Base-by-base conservation (phyloP, 1,284 basidiomycete species). In the Puccinia polysora region DNA sequence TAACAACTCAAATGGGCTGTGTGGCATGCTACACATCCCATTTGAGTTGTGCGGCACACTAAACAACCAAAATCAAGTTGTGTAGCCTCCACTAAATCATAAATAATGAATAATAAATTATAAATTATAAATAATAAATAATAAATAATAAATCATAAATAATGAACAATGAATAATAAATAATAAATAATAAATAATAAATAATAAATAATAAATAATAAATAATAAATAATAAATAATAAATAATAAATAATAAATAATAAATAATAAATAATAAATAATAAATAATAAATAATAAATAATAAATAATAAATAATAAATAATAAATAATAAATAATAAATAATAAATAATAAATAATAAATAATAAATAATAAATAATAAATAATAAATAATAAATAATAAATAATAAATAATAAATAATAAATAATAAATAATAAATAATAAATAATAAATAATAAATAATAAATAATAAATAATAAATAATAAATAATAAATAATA, bases 201-300 rank as follows among this genome's bases (percentile, higher is more conserved):
- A 45, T 45, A 45, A 45, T 45, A 45, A 45, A 45, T 45, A 45
- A 45, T 45, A 45, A 45, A 45, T n/a, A 45, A 45, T 45, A 45
- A 45, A 45, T 45, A 45, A 45, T 45, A 45, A 45, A 45, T 45
- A 45, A 45, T 45, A 45, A 45, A 45, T 45, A 45, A 45, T 45
- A 45, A 45, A 45, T 45, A 45, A 45, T 45, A 45, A 45, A 45
- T 45, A 45, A 45, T 45, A 45, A 45, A 45, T 45, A 45, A 45
- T 45, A 45, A 45, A 45, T 45, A 45, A 45, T 45, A 45, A 45
- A 45, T 45, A 45, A 45, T 45, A 45, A 45, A 45, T 45, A 45
- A 45, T 45, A 45, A 45, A 45, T 45, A 45, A 45, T 45, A 45
- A 45, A 45, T 45, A 45, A 45, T 10, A 45, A 45, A 45, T 45